These are phyloP conservation scores for Fusarium fracticaudum DNA, from an alignment of 2,329 filamentous ascomycete genomes.

Conservation along the genomic window DNA sequence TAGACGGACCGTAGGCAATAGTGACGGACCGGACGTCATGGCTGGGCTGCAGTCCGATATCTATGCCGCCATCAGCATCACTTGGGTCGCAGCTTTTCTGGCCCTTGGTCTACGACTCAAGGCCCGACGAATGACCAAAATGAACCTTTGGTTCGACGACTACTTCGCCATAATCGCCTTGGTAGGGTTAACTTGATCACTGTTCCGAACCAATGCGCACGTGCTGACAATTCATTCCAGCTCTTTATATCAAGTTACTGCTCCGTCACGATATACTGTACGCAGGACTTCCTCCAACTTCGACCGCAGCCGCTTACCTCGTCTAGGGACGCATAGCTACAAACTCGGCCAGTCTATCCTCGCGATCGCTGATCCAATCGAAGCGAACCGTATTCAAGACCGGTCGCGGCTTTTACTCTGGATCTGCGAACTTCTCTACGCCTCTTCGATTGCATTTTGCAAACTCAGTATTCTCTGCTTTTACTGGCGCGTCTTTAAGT, in stretches of 20 bases:
- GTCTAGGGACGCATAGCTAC: slow-evolving; percentile 24
- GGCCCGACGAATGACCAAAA: slow-evolving; percentile 34
- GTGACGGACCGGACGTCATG: slow-evolving; percentile 15
- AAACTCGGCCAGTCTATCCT: slow-evolving; percentile 23
- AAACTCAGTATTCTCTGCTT: slow-evolving; percentile 44
- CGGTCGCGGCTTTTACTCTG: slow-evolving; percentile 28
- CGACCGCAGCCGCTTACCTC: neutral
- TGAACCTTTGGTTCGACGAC: slow-evolving; percentile 39
- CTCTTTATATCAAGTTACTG: slow-evolving; percentile 13
- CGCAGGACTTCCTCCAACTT: too few relatives aligned
- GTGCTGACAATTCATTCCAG: neutral
- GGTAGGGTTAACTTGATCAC: neutral
- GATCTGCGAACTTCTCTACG: slow-evolving; percentile 35
- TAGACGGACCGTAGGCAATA: neutral
- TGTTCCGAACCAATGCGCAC: neutral
- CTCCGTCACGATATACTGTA: slow-evolving; percentile 24
- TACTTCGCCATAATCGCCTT: slow-evolving; percentile 31
- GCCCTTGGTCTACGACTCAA: slow-evolving; percentile 28
- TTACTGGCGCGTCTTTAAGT: slow-evolving; percentile 45
- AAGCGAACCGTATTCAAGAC: neutral
- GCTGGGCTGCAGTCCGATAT: slow-evolving; percentile 34
- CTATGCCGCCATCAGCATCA: slow-evolving; percentile 31
- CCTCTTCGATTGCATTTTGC: slow-evolving; percentile 39
- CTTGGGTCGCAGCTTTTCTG: slow-evolving; percentile 27
- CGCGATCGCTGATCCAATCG: neutral